Evolutionary conservation across 2,329 filamentous ascomycete genomes (phyloP), one percentile per base, ranked within the genome.

Genomic region (Neofusicoccum sp.): DNA sequence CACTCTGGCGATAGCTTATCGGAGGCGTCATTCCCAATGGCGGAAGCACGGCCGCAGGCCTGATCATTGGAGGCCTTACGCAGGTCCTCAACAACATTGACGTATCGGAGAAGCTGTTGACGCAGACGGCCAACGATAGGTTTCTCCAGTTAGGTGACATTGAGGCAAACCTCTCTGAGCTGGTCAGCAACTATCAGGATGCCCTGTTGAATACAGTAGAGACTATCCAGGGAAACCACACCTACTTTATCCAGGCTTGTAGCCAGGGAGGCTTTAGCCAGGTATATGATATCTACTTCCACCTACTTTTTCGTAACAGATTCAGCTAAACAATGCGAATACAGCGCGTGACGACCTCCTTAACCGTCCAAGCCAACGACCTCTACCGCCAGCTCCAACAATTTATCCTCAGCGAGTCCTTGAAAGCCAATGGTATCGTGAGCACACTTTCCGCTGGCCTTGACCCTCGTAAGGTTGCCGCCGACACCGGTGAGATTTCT

Each of bases 41-140:
- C 11, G 47, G 47, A 1, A 51, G 47, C 47, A 51, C 47, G 30
- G 47, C 47, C 14, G n/a, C 47, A 36, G 47, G 47, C 33, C 47
- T 51, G 16, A 51, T 51, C 7, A 51, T 51, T 36, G 47, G 47
- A 6, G 47, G 47, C 47, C 47, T 51, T 6, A 51, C 31, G 6
- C 47, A 51, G 5, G 47, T 51, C 16, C 33, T 51, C 4, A 51
- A 51, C 47, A 51, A 51, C 47, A 31, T 51, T 31, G 47, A 51
- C n/a, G 31, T 51, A n/a, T 51, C 47, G 16, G 47, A 51, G 47
- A 51, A 51, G 16, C 47, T 51, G n/a, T 51, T 51, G 20, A 51
- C 47, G 5, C 47, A 51, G 20, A 51, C 47, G 1, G 47, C 47
- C 14, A 51, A 51, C 11, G 47, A 51, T 16, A 36, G 47, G 4